Conservation (phyloP, 208 protist genomes). For the Leishmania arabica region DNA sequence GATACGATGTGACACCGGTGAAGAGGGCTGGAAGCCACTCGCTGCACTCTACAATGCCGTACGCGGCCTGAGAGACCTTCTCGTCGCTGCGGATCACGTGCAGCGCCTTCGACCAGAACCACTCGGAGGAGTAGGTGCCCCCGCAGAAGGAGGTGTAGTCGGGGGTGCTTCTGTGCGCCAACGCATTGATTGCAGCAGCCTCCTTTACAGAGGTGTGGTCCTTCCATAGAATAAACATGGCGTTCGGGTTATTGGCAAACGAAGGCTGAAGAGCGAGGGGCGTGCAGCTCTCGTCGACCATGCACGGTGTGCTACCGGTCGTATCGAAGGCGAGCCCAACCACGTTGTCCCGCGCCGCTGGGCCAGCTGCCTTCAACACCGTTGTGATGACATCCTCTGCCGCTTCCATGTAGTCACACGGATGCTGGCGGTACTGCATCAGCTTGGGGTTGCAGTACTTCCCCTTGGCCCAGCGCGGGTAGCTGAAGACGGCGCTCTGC, state of each 20-base stretch:
- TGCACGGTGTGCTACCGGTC: constrained; percentile 55
- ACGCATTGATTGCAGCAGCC: constrained; percentile 42
- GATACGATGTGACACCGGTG: constrained; percentile 33
- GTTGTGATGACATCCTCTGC: constrained; percentile 40
- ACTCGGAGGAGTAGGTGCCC: constrained; percentile 62
- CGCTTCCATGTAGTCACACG: constrained; percentile 55
- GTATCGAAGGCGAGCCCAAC: constrained; percentile 55
- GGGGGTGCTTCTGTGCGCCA: constrained; percentile 38
- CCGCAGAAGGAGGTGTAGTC: constrained; percentile 67
- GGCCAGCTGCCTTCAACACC: constrained; percentile 22
- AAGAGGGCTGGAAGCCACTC: constrained; percentile 66
- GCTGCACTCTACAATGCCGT: constrained; percentile 51
- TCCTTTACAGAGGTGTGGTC: constrained; percentile 63
- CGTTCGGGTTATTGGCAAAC: constrained; percentile 55
- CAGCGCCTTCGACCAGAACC: constrained; percentile 67
- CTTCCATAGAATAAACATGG: constrained; percentile 76
- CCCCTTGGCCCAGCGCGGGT: constrained; percentile 43
- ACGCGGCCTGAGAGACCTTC: constrained; percentile 33
- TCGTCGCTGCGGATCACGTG: constrained; percentile 46
- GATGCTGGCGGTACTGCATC: constrained; percentile 61
- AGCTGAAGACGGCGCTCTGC: constrained; percentile 37
- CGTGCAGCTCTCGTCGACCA: constrained; percentile 44
- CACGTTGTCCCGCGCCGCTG: constrained; percentile 17
- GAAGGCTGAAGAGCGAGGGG: constrained; percentile 36
- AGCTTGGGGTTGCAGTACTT: constrained; percentile 38